These are phyloP conservation scores for Arctium lappa DNA, from an alignment of 129 eudicot species.

Conservation along the genomic window DNA sequence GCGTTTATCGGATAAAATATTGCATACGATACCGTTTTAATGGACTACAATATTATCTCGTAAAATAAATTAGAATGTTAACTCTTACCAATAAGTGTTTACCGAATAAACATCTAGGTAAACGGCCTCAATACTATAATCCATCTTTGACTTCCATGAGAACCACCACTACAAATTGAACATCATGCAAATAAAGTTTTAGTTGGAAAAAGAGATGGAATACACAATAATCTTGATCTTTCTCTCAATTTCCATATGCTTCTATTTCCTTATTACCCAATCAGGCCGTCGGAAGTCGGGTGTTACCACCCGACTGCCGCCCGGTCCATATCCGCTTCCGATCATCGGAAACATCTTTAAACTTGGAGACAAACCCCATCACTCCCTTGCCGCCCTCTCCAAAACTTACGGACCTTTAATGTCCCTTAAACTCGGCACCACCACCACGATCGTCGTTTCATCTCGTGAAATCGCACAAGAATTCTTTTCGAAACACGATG, in stretches of 20 bases:
- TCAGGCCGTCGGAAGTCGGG: background rate
- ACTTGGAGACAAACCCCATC: constrained; percentile 51
- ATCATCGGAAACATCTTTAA: constrained; percentile 47
- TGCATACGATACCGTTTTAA: too few species aligned
- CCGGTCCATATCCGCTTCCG: constrained; percentile 47
- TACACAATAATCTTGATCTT: background rate
- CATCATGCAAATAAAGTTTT: too few species aligned
- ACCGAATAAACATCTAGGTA: too few species aligned
- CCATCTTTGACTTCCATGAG: too few species aligned
- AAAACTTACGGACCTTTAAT: constrained; percentile 50
- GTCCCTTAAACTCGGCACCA: constrained; percentile 44
- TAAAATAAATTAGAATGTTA: too few species aligned
- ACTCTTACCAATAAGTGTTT: too few species aligned
- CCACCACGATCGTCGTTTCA: constrained; percentile 38
- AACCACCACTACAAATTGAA: too few species aligned
- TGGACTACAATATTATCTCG: too few species aligned
- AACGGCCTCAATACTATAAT: too few species aligned
- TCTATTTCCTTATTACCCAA: background rate
- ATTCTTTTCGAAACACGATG: constrained; percentile 29
- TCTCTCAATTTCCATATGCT: background rate
- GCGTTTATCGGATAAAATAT: too few species aligned
- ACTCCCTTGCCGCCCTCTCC: constrained; percentile 47
- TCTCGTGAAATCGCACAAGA: constrained; percentile 38
- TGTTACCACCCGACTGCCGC: constrained; percentile 18
- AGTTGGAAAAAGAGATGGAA: background rate